phyloP scores from a whole-genome alignment of 2,329 filamentous ascomycete genomes.

The Thelonectria rubi region DNA sequence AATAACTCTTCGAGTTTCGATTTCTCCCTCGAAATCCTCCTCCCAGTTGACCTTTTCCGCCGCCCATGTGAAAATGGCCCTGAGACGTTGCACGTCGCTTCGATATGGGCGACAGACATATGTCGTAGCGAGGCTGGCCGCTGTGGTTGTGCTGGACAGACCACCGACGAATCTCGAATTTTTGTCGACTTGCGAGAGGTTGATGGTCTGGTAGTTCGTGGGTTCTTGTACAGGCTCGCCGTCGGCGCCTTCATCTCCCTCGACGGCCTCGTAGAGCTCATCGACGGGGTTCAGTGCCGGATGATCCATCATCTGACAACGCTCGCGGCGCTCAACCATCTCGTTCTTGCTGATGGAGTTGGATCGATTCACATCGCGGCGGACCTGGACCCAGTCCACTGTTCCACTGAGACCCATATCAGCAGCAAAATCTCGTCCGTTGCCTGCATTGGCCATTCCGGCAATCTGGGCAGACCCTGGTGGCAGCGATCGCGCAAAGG shows the following conservation, averaged over 20 bases:
- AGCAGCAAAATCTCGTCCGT: constrained; percentile 63
- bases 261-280: constrained; percentile 81
- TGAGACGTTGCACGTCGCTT: constrained; percentile 89
- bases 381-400: constrained; percentile 96
- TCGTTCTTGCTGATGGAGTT: constrained; percentile 94
- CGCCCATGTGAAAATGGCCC: constrained; percentile 97
- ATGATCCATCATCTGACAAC: constrained; percentile 94
- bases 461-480: constrained; percentile 55
- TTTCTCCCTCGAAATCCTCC: constrained; percentile 86
- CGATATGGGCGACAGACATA: constrained; percentile 95
- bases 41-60: constrained; percentile 96
- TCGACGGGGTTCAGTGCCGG: constrained; percentile 90
- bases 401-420: constrained; percentile 74
- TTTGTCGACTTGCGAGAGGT: constrained; percentile 91
- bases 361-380: constrained; percentile 92
- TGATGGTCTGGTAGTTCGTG: constrained; percentile 81
- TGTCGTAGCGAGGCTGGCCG: constrained; percentile 83
- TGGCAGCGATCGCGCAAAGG: constrained; percentile 54
- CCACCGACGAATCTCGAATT: constrained; percentile 90
- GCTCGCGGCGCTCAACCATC: constrained; percentile 81
- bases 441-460: constrained; percentile 48
- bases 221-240: constrained; percentile 84
- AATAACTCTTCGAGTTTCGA: constrained; percentile 85
- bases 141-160: constrained; percentile 82
- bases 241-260: constrained; percentile 90